Base-by-base conservation (phyloP, 2,329 filamentous ascomycete species). In the Ophiostoma ulmi region DNA sequence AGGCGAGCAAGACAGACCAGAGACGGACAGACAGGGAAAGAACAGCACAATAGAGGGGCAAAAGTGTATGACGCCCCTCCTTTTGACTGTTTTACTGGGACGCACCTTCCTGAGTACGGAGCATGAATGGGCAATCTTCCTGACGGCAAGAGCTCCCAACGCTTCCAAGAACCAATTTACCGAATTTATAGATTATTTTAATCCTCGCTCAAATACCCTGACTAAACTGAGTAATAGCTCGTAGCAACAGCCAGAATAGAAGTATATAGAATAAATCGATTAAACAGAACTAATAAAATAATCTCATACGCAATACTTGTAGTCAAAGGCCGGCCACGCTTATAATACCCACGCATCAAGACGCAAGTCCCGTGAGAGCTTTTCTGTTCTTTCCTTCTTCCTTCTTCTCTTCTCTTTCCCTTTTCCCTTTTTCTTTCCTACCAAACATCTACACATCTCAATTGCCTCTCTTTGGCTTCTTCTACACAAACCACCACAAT, bases 401-500 rank as follows among this genome's bases (percentile, higher is more conserved):
- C 20, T 10, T 14, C 58, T 22, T 35, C 44, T 35, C 38, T 67
- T 58, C 44, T 48, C 13, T n/a, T 17, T 39, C 38, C 17, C 35
- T 2, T n/a, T 17, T 39, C 38, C 17, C 35, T 55, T 48, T 26
- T 52, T 52, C 11, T 63, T 38, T 22, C 52, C 26, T 39, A 38
- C 36, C 36, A 38, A 65, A 65, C 63, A 65, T 65, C 63, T 39
- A 36, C 52, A 26, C 20, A 38, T n/a, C 20, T 17, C 63, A 65
- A 11, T 52, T 20, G 36, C 63, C 48, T 52, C n/a, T 55, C 35
- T 58, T 65, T 48, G n/a, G 13, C 35, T 31, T 38, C 35, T 20
- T 41, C 61, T 44, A 35, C 38, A 35, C 48, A 44, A 63, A 41
- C 70, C 70, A 67, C 39, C 70, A 72, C 70, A 31, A 71, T 72